phyloP scores from a whole-genome alignment of 768 basidiomycete species.

The Tricholoma flavovirens region DNA sequence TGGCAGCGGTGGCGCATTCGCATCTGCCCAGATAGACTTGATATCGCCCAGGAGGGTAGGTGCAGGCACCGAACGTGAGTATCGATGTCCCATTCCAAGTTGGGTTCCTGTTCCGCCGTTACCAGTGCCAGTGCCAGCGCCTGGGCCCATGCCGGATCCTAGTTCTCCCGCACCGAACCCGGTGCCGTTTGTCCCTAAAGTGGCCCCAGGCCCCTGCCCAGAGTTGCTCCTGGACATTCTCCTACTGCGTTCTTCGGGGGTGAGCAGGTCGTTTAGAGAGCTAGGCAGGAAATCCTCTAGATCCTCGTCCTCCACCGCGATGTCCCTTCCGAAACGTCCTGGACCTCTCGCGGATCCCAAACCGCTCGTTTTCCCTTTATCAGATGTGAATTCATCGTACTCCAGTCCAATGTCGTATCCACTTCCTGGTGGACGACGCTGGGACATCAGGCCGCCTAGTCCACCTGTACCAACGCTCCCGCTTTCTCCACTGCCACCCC shows the following conservation, averaged over 20 bases:
- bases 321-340: constrained; percentile 25
- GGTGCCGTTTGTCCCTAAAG: constrained; percentile 8
- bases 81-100: constrained; percentile 49
- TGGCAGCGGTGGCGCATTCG: constrained; percentile 21
- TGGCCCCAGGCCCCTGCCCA: constrained; percentile 27
- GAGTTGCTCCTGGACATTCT: constrained; percentile 75
- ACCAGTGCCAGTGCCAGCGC: neutral
- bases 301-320: constrained; percentile 66
- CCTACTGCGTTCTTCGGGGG: constrained; percentile 79
- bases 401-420: constrained; percentile 35
- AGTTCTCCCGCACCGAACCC: constrained; percentile 13
- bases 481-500: constrained; percentile 24
- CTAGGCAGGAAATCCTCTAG: constrained; percentile 87
- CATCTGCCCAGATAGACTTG: constrained; percentile 77
- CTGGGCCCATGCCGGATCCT: neutral
- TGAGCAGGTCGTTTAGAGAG: constrained; percentile 82
- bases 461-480: constrained; percentile 10
- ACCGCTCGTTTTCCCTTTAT: constrained; percentile 12
- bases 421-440: constrained; percentile 11
- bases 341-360: constrained; percentile 12
- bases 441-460: constrained; percentile 2
- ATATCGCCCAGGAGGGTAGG: constrained; percentile 71
- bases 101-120: constrained; percentile 16
- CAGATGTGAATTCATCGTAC: constrained; percentile 28
- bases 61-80: constrained; percentile 79